A percentile compares a stretch with the other conserved stretches of the same genome.
Evolutionary conservation across 805 yeast genomes (phyloP).

Genomic region (Sugiyamaella smithiae): DNA sequence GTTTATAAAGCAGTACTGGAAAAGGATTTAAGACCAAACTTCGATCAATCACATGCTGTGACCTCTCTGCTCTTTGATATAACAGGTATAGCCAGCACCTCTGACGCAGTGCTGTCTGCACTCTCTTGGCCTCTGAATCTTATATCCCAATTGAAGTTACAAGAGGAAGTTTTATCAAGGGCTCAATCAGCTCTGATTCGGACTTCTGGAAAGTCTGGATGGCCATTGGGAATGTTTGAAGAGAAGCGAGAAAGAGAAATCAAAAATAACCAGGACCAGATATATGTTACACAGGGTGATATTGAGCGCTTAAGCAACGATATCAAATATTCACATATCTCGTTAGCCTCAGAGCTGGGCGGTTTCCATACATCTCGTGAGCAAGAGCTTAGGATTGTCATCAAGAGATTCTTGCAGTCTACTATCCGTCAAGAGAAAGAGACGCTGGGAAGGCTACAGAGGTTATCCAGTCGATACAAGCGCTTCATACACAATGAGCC

Average conservation of each 20-base stretch:
- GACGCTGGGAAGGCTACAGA: slow-evolving; percentile 20
- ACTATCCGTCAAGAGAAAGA: slow-evolving; percentile 26
- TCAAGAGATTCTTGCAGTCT: slow-evolving; percentile 21
- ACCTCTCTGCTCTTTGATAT: slow-evolving; percentile 6
- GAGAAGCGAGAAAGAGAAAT: slow-evolving; percentile 34
- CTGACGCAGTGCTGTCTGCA: slow-evolving; percentile 26
- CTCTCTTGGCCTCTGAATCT: slow-evolving; percentile 30
- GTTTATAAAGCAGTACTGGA: slow-evolving; percentile 5
- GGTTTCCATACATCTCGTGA: slow-evolving; percentile 37
- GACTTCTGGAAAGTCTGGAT: slow-evolving; percentile 26
- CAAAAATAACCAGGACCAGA: slow-evolving; percentile 28
- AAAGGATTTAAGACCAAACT: slow-evolving; percentile 12
- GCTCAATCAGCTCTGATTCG: slow-evolving; percentile 25
- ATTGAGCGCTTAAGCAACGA: slow-evolving; percentile 31
- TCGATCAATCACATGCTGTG: slow-evolving; percentile 7
- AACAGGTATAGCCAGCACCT: slow-evolving; percentile 9
- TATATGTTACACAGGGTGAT: slow-evolving; percentile 30
- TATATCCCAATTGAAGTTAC: slow-evolving; percentile 27
- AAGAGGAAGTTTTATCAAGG: slow-evolving; percentile 23
- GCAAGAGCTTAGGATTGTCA: slow-evolving; percentile 28
- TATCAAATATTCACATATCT: slow-evolving; percentile 34
- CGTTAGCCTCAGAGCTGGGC: slow-evolving; percentile 39
- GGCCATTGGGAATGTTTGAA: slow-evolving; percentile 35
- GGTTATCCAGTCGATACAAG: slow-evolving; percentile 9
- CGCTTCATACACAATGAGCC: background rate